These are phyloP conservation scores for Rhinocladiella mackenziei DNA, from an alignment of 2,329 filamentous ascomycete species.

Conservation along the genomic window DNA sequence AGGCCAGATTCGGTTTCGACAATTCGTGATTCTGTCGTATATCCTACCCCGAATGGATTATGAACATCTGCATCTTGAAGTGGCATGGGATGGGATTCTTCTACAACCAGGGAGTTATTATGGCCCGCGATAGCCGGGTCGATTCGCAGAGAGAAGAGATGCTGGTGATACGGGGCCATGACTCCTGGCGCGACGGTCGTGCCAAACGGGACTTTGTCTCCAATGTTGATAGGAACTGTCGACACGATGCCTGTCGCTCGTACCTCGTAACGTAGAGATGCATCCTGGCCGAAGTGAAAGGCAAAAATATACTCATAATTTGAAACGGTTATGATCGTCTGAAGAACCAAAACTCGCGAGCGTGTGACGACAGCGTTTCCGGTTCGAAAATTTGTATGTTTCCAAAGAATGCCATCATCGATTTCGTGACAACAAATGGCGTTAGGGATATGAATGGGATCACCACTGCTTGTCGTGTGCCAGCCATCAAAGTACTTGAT, in stretches of 20 bases:
- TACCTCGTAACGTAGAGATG: conserved; percentile 41
- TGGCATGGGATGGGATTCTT: conserved; percentile 59
- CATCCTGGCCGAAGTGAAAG: conserved; percentile 42
- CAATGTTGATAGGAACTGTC: conserved; percentile 37
- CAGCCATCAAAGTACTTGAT: conserved; percentile 45
- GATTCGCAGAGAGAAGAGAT: conserved; percentile 44
- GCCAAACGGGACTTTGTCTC: conserved; percentile 37
- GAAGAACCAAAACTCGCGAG: conserved; percentile 36
- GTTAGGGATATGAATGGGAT: conserved; percentile 40
- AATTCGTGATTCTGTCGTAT: conserved; percentile 46
- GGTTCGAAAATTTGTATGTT: conserved; percentile 40
- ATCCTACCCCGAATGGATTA: conserved; percentile 54
- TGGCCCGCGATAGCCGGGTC: conserved; percentile 42
- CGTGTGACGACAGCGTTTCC: conserved; percentile 36
- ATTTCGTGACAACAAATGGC: conserved; percentile 43
- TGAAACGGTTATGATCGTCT: conserved; percentile 41
- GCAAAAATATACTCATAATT: conserved; percentile 47
- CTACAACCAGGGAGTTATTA: conserved; percentile 42
- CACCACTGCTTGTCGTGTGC: conserved; percentile 35
- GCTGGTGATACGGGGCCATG: conserved; percentile 44
- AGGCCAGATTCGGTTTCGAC: conserved; percentile 46
- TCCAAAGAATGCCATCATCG: conserved; percentile 41
- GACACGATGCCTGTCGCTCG: conserved; percentile 47
- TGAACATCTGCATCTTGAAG: conserved; percentile 42
- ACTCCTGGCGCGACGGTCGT: conserved; percentile 42